phyloP scores from a whole-genome alignment of 2,329 filamentous ascomycete genomes.

The Metarhizium anisopliae region DNA sequence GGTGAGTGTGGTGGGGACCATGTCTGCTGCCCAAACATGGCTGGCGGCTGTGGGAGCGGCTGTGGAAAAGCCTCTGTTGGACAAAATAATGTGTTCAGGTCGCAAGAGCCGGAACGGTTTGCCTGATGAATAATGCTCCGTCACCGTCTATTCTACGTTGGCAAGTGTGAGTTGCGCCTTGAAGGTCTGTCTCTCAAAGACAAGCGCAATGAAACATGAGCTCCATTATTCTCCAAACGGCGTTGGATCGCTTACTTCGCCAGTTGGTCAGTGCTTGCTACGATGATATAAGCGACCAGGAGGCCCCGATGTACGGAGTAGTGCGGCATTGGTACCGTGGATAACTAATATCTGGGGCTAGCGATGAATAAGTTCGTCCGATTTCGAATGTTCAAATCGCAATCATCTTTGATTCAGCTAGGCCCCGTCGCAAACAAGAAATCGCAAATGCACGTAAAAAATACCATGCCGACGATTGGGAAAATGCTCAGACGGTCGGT shows the following conservation, averaged over 20 bases:
- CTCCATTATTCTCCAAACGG: not conserved
- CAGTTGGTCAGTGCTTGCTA: not conserved
- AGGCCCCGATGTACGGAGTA: not conserved
- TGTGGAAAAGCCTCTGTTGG: not conserved
- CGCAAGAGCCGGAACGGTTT: not conserved
- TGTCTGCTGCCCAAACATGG: not conserved
- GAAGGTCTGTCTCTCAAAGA: not conserved
- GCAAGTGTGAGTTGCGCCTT: not conserved
- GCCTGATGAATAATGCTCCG: not conserved
- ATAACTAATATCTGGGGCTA: not conserved
- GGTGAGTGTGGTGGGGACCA: conserved; percentile 6
- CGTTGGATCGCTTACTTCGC: not conserved
- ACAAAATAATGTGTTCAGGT: not conserved
- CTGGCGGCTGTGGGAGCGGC: not conserved
- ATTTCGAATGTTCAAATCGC: not conserved
- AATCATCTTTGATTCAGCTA: not conserved
- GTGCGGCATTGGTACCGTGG: not conserved
- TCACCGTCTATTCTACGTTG: not conserved
- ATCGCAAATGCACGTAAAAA: not conserved
- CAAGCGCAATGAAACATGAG: not conserved
- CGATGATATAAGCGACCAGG: not conserved
- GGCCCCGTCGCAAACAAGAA: not conserved
- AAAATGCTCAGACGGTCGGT: not conserved
- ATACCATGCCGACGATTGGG: not conserved
- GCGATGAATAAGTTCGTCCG: not conserved